Base-by-base conservation (phyloP, 2,329 filamentous ascomycete genomes). In the Ophiocordyceps camponoti-leonardi region DNA sequence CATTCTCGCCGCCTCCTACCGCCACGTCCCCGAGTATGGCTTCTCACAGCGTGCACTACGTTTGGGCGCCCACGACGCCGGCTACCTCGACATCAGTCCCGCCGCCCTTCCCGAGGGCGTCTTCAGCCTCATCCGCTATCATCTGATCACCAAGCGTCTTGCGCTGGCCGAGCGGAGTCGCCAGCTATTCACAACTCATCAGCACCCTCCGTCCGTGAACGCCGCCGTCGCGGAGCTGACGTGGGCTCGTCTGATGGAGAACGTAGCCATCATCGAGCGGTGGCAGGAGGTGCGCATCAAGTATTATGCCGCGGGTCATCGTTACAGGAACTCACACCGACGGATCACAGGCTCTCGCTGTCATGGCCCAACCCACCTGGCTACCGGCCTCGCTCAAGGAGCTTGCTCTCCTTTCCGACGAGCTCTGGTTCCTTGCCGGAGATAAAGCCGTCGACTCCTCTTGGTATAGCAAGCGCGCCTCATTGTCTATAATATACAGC, bases 391-490 rank as follows among this genome's bases (percentile, higher is more conserved):
- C 87, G 0, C 60, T 95, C 3, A 72, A 72, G 41, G 92, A 96
- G 65, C 75, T 98, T 4, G 79, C 83, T 40, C 69, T 75, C 44
- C 76, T 98, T 5, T 75, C 83, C n/a, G 90, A 95, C 60, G 92
- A 98, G 61, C 93, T 98, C 44, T 85, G 83, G 72, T 87, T 83
- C 56, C 75, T 94, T 4, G 77, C 90, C 0, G 86, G 86, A 44
- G 92, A 96, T 61, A 70, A 67, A 20, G 75, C 80, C 20, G 84
- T 95, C 49, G 88, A 96, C 61, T 75, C 77, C 4, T 81, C 79
- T 5, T 98, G 92, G 92, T 98, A 98, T 56, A 68, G 72, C 47
- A 77, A 77, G 58, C 72, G 75, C 43, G 73, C 67, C 4, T 69
- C 68, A 19, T 61, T 78, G 11, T 73, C 73, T 31, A 63, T 71